Conservation (phyloP, 352 stramenopile species). For the Phytophthora sp. region DNA sequence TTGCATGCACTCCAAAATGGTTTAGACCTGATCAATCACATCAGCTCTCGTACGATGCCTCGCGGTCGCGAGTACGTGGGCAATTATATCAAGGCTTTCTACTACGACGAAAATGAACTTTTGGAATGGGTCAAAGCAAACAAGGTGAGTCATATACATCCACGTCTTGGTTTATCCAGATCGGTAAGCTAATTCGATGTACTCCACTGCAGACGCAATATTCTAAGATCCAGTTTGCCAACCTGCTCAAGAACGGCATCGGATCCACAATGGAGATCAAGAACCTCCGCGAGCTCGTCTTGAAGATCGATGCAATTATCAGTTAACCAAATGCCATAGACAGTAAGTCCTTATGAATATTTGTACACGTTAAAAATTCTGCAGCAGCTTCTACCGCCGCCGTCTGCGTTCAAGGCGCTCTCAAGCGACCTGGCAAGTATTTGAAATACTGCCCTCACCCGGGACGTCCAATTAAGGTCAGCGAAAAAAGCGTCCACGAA, state of each 20-base stretch:
- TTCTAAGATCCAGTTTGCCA: constrained; percentile 63
- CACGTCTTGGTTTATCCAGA: neutral
- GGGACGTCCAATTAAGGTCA: neutral
- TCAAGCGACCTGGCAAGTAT: constrained; percentile 7
- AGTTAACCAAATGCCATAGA: constrained; percentile 25
- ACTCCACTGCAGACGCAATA: constrained; percentile 48
- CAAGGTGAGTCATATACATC: constrained; percentile 47
- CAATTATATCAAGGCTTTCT: constrained; percentile 92
- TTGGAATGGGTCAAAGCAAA: constrained; percentile 82
- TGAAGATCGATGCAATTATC: constrained; percentile 67
- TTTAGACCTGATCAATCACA: constrained; percentile 83
- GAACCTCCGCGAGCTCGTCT: constrained; percentile 63
- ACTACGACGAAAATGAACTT: constrained; percentile 84
- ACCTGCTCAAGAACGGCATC: constrained; percentile 73
- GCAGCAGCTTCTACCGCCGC: constrained; percentile 43
- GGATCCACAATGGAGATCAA: constrained; percentile 58
- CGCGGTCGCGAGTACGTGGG: constrained; percentile 73
- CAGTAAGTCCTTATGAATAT: constrained; percentile 37
- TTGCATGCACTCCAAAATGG: constrained; percentile 90
- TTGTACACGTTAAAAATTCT: constrained; percentile 43
- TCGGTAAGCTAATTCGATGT: too few relatives aligned
- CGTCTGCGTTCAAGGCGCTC: constrained; percentile 19
- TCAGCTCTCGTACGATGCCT: constrained; percentile 52
- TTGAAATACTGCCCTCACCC: neutral
- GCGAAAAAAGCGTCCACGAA: too few relatives aligned